Base-by-base conservation (phyloP, 2,329 filamentous ascomycete genomes). In the Aspergillus sp. region DNA sequence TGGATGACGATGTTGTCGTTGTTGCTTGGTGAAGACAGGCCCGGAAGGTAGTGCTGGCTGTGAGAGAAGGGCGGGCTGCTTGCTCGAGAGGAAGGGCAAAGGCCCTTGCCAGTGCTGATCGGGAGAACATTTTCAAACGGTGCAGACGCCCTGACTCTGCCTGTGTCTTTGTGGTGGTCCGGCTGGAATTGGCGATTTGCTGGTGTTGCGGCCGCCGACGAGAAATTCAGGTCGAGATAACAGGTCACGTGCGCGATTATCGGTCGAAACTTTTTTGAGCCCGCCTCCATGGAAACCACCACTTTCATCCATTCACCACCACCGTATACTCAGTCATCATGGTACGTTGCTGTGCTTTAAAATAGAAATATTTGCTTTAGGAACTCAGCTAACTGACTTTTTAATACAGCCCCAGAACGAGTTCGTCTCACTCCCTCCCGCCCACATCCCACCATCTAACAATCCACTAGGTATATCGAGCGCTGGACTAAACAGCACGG, bases 401-500 rank as follows among this genome's bases (percentile, higher is more conserved):
- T 46, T 11, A 33, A 42, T 52, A 57, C 47, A 61, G 74, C 75
- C 75, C 72, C 75, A 77, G 72, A 77, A 77, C 74, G 75, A 77
- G 74, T 76, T 69, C 68, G 74, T 75, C 63, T 51, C 40, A 37
- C 20, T 37, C 60, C 61, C 51, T 52, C 51, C 44, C 46, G 41
- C 54, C 57, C 54, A 47, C 53, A 57, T 57, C 53, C 46, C 56
- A 42, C n/a, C 8, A n/a, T 61, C 61, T 65, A 58, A 66, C 62
- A 55, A 54, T 42, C 50, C 24, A 51, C 17, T 41, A 78, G 76
- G 66, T 81, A 89, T 74, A 90, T 90, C 79, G 91, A 95, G 77
- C 84, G 89, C 77, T 92, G 86, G 82, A 81, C 83, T 68, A 90
- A 90, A 76, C 82, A 82, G 64, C 82, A 84, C 67, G 82, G 82